phyloP scores from a whole-genome alignment of 768 basidiomycete genomes.

The Russula sp. region DNA sequence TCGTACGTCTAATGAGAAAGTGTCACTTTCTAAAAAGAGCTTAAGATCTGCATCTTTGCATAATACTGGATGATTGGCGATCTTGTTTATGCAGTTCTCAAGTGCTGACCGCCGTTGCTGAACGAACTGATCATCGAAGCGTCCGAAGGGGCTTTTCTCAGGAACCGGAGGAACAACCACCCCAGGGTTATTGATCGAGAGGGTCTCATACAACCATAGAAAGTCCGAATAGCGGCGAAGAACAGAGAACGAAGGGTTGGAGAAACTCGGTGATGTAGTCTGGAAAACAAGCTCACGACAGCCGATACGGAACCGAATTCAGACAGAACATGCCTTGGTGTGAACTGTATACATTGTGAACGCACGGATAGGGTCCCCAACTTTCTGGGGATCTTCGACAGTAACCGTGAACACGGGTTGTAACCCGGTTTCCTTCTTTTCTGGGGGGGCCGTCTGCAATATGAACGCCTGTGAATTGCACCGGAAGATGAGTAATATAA shows the following conservation, averaged over 20 bases:
- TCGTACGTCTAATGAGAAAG: slow-evolving; percentile 82
- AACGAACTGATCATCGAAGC: slow-evolving; percentile 90
- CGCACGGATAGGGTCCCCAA: slow-evolving; percentile 90
- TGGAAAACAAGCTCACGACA: slow-evolving; percentile 25
- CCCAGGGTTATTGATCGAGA: slow-evolving; percentile 88
- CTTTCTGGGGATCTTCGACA: slow-evolving; percentile 95
- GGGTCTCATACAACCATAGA: slow-evolving; percentile 88
- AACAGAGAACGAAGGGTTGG: slow-evolving; percentile 83
- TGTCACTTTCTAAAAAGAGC: slow-evolving; percentile 90
- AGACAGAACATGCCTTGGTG: slow-evolving; percentile 51
- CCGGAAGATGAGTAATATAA: slow-evolving; percentile 1
- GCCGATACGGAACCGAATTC: neutral
- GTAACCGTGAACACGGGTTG: slow-evolving; percentile 76
- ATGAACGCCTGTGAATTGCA: slow-evolving; percentile 1
- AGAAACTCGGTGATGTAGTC: slow-evolving; percentile 82
- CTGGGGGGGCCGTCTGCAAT: slow-evolving; percentile 10
- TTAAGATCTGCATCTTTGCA: slow-evolving; percentile 82
- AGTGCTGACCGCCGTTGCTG: slow-evolving; percentile 77
- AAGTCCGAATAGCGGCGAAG: slow-evolving; percentile 97
- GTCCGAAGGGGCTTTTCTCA: slow-evolving; percentile 88
- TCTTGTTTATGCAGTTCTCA: slow-evolving; percentile 89
- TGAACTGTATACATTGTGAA: slow-evolving; percentile 97
- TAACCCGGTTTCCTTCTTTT: slow-evolving; percentile 37
- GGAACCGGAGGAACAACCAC: slow-evolving; percentile 96
- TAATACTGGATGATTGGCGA: slow-evolving; percentile 85